Conservation (phyloP, 768 basidiomycete genomes). For the Rhizopogon sp. region DNA sequence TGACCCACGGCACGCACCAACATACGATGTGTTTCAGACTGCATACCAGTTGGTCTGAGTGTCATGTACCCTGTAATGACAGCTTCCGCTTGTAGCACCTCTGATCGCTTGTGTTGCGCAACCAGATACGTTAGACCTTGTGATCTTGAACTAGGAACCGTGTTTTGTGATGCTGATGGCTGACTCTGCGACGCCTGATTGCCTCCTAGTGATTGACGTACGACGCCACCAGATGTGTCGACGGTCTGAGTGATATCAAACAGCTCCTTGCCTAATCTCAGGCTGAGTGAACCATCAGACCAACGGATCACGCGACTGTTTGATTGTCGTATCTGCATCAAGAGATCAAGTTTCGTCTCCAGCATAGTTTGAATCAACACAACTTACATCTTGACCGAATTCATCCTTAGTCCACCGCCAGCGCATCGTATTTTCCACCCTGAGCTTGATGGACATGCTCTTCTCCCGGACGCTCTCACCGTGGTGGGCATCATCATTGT, state of each 20-base stretch:
- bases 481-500: conserved; percentile 46
- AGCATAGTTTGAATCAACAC: neutral
- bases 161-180: conserved; percentile 31
- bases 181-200: conserved; percentile 38
- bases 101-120: conserved; percentile 81
- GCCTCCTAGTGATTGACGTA: conserved; percentile 54
- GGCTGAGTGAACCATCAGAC: conserved; percentile 91
- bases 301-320: conserved; percentile 90
- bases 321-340: conserved; percentile 68
- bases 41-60: conserved; percentile 84
- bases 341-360: conserved; percentile 1
- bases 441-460: conserved; percentile 80
- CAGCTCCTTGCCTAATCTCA: conserved; percentile 89
- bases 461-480: conserved; percentile 65
- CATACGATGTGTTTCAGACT: conserved; percentile 85
- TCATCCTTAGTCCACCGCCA: conserved; percentile 92
- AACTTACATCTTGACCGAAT: conserved; percentile 69
- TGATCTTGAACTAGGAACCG: conserved; percentile 35
- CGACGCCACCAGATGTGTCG: conserved; percentile 66
- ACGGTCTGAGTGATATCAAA: conserved; percentile 84
- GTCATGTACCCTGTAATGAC: conserved; percentile 79
- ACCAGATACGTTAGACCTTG: conserved; percentile 87
- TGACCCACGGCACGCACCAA: conserved; percentile 83
- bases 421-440: conserved; percentile 90
- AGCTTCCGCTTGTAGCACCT: conserved; percentile 84